Percentiles rank a stretch among this genome's conserved stretches.
Conservation (phyloP, 805 yeast species). For the Lipomyces chichibuensis region DNA sequence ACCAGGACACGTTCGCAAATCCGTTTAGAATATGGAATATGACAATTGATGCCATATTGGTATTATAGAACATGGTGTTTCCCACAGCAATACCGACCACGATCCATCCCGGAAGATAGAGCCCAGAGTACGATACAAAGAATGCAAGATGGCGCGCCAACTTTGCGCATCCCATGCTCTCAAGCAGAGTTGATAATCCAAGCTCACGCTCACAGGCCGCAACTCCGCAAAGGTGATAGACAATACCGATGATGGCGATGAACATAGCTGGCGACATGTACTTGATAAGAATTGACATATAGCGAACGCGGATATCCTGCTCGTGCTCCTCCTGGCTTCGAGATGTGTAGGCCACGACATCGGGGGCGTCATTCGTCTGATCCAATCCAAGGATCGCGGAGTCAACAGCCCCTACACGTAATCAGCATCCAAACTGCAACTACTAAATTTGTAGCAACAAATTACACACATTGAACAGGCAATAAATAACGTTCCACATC, state of each 20-base stretch:
- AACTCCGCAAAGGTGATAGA: slow-evolving; percentile 45
- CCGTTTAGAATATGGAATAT: slow-evolving; percentile 44
- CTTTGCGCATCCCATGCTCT: slow-evolving; percentile 43
- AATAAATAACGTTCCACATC: slow-evolving; percentile 42
- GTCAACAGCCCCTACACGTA: slow-evolving; percentile 32
- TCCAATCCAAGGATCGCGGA: slow-evolving; percentile 40
- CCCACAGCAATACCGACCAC: slow-evolving; percentile 39
- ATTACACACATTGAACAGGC: slow-evolving; percentile 44
- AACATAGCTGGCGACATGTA: slow-evolving; percentile 45
- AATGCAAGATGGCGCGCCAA: slow-evolving; percentile 40
- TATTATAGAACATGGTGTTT: slow-evolving; percentile 38
- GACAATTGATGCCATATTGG: slow-evolving; percentile 39
- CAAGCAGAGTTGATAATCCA: slow-evolving; percentile 42
- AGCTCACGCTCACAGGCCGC: slow-evolving; percentile 44
- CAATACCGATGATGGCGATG: slow-evolving; percentile 45
- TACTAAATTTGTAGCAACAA: slow-evolving; percentile 2
- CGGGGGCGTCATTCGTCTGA: slow-evolving; percentile 38
- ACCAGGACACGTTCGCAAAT: slow-evolving; percentile 42
- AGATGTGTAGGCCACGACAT: slow-evolving; percentile 43
- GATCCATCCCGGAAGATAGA: slow-evolving; percentile 45
- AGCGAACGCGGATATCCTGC: slow-evolving; percentile 39
- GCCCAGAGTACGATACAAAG: slow-evolving; percentile 40
- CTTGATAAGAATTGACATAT: slow-evolving; percentile 39
- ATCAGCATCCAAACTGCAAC: slow-evolving; percentile 6
- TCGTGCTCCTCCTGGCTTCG: slow-evolving; percentile 38